Percentiles rank a stretch among this genome's conserved stretches.
These are phyloP conservation scores for Phalaenopsis equestris DNA, from an alignment of 106 monocot species.

Conservation along the genomic window DNA sequence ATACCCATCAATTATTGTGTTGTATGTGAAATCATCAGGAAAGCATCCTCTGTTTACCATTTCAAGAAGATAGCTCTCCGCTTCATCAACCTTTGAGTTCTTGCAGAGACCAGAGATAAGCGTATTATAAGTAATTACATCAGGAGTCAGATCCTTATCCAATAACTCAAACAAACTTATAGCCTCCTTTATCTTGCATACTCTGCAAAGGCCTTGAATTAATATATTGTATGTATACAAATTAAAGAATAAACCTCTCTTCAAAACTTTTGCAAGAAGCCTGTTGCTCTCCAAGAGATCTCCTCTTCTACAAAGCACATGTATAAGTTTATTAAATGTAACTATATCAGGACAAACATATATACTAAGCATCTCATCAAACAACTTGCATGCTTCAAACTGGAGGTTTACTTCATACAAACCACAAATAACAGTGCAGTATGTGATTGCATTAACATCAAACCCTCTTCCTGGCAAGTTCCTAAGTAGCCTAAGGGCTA, in stretches of 20 bases:
- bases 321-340: conserved; percentile 77
- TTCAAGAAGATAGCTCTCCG: conserved; percentile 51
- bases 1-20: conserved; percentile 83
- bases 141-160: conserved; percentile 40
- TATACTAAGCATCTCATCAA: conserved; percentile 63
- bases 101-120: conserved; percentile 71
- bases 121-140: conserved; percentile 83
- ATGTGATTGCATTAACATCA: conserved; percentile 43
- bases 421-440: conserved; percentile 48
- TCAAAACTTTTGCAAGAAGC: conserved; percentile 62
- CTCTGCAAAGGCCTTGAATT: conserved; percentile 74
- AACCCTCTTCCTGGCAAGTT: conserved; percentile 61
- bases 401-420: conserved; percentile 34
- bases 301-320: conserved; percentile 64
- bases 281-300: conserved; percentile 39
- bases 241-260: conserved; percentile 57
- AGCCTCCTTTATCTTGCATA: conserved; percentile 40
- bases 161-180: conserved; percentile 40
- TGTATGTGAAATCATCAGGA: conserved; percentile 90
- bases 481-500: conserved; percentile 68
- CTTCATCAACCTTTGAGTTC: conserved; percentile 49
- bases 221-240: conserved; percentile 70
- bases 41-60: conserved; percentile 63
- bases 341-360: conserved; percentile 45
- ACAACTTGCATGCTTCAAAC: conserved; percentile 47